Evolutionary conservation across 768 basidiomycete genomes (phyloP), one percentile per base, ranked within the genome.

Genomic region (Pluteus cervinus): DNA sequence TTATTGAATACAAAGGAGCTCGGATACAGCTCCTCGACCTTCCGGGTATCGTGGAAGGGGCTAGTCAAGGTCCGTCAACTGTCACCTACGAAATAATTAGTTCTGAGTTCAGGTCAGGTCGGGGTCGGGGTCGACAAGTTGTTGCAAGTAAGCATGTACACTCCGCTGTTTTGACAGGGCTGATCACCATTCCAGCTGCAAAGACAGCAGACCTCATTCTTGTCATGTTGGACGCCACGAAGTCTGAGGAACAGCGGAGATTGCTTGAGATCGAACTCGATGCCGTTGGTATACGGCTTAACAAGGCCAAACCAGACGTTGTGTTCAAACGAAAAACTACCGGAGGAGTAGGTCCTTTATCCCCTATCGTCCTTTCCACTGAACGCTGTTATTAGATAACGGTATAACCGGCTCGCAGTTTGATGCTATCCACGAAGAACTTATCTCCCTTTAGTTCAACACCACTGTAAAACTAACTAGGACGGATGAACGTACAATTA

Each of bases 21-120:
- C 75, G 89, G 29, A 92, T 98, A 40, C 96, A 99, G 56, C 73
- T 97, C 29, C 75, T 97, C 11, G 93, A 97, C 75, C 66, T 97
- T 22, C 93, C 93, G 2, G 93, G 93, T 60, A 97, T 97, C 48
- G 90, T 97, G 6, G 89, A 92, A 60, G 89, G 89, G 10, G 89
- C 89, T 14, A 87, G 85, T 51, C 83, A 88, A 67, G 83, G 81
- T n/a, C n/a, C n/a, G n/a, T n/a, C n/a, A n/a, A n/a, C n/a, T n/a
- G n/a, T n/a, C n/a, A n/a, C n/a, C n/a, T n/a, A n/a, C n/a, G n/a
- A n/a, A n/a, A n/a, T n/a, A n/a, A n/a, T n/a, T n/a, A n/a, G n/a
- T n/a, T n/a, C n/a, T n/a, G n/a, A n/a, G n/a, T n/a, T n/a, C n/a
- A n/a, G n/a, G n/a, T n/a, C n/a, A n/a, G n/a, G n/a, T 57, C 76